Evolutionary conservation across 345 rosid species (phyloP).

Genomic region (Barbarea vulgaris): DNA sequence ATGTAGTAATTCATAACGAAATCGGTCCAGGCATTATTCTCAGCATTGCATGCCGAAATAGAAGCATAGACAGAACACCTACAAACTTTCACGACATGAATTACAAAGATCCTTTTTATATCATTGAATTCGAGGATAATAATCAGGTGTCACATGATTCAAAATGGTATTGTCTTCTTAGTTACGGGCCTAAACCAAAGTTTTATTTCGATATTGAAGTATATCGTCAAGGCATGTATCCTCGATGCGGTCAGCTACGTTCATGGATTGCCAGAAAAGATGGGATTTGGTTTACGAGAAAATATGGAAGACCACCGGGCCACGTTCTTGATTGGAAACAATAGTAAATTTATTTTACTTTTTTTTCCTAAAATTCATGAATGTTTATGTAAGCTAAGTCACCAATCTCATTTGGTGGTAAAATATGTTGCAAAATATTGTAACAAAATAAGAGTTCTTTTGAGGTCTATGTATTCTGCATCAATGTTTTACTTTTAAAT

Average conservation of each 20-base stretch:
- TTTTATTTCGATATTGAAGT: background rate
- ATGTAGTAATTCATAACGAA: slow-evolving; percentile 15
- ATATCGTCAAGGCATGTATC: background rate
- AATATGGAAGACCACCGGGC: background rate
- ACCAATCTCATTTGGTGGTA: background rate
- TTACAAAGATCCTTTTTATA: background rate
- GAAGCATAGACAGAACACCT: background rate
- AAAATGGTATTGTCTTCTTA: background rate
- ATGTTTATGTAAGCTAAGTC: background rate
- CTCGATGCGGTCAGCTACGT: background rate
- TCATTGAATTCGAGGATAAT: background rate
- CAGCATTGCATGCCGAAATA: background rate
- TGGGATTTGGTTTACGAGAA: slow-evolving; percentile 7
- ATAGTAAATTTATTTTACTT: background rate
- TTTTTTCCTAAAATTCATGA: no score
- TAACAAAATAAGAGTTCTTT: background rate
- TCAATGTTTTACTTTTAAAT: background rate
- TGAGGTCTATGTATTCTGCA: background rate
- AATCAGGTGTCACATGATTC: background rate
- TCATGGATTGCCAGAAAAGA: background rate
- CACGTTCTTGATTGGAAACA: background rate
- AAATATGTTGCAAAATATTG: background rate
- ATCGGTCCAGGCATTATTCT: background rate
- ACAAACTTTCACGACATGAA: background rate
- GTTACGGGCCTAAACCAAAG: background rate